These are phyloP conservation scores for Haematococcus lacustris DNA, from an alignment of 139 green algal genomes.

Conservation along the genomic window DNA sequence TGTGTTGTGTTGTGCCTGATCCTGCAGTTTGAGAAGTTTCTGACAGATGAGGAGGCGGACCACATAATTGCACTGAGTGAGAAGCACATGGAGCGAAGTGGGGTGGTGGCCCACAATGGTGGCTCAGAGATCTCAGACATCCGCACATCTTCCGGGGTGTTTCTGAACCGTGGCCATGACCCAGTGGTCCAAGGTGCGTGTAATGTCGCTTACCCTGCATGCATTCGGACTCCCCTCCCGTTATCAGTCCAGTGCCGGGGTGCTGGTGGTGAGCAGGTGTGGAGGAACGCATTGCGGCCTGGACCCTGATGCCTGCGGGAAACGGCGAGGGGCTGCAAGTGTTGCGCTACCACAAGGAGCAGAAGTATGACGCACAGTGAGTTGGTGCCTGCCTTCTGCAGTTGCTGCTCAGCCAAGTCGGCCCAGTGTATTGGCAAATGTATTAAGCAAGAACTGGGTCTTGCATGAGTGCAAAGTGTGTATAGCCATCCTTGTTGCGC, in stretches of 20 bases:
- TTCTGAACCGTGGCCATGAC: constrained; percentile 28
- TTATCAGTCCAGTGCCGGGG: too few species aligned
- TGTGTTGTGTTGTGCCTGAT: too few species aligned
- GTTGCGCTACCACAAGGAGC: constrained; percentile 41
- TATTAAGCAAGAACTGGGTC: too few species aligned
- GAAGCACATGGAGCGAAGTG: constrained; percentile 16
- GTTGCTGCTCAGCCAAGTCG: too few species aligned
- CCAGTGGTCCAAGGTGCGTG: constrained; percentile 10
- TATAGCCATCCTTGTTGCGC: too few species aligned
- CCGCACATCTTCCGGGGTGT: constrained; percentile 31
- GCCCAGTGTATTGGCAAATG: too few species aligned
- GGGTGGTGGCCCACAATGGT: constrained; percentile 27
- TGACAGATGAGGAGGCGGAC: constrained; percentile 33
- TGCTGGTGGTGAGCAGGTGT: too few species aligned
- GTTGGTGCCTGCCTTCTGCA: too few species aligned
- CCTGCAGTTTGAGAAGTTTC: constrained; percentile 22
- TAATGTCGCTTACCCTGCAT: too few species aligned
- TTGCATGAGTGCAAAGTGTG: too few species aligned
- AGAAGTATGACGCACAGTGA: constrained; percentile 54
- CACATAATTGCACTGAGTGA: constrained; percentile 23
- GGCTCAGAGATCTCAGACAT: constrained; percentile 26
- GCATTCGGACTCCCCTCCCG: too few species aligned
- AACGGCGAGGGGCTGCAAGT: constrained; percentile 72
- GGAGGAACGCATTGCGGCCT: constrained; percentile 36
- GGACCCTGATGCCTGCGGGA: constrained; percentile 38